Evolutionary conservation across 352 stramenopile species (phyloP), one percentile per base, ranked within the genome.

Genomic region (Globisporangium yorkense): DNA sequence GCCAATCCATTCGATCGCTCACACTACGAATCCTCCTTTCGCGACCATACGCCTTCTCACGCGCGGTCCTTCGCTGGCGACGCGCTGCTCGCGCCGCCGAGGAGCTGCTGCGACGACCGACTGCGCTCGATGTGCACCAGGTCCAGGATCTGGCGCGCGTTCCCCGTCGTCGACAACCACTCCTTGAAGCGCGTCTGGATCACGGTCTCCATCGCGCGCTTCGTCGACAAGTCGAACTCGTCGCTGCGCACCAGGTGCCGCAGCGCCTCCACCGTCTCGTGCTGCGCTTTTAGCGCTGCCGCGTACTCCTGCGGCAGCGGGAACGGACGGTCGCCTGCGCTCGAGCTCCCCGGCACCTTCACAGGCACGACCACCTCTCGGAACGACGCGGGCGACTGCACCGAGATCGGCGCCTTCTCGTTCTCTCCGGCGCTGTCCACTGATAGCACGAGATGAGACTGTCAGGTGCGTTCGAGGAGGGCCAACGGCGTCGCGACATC

Each of bases 81-180:
- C 15, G 44, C 24, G n/a, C 35, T 65, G n/a, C 24, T 65, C 16
- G 43, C 45, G 37, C 55, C 62, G 21, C 50, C 15, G 13, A 27
- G 31, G 31, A 54, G 44, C 27, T 33, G 27, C 20, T 61, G 57
- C n/a, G 39, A 37, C 47, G 33, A 21, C 7, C 71, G 74, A 31
- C 61, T 62, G 29, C 71, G 74, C 62, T 94, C 84, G 24, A 94
- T 77, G 13, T 94, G 77, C 52, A 97, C 86, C 10, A 97, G 68
- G 57, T 97, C 88, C 29, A 96, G 73, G 27, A 97, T 87, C 70
- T 97, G 87, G 8, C 88, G 78, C 56, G 89, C 76, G 50, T 96
- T 92, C 58, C 85, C 88, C 18, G 87, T 92, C 9, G 81, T 66
- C 16, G 85, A 84, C 16, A 97, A 77, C 88, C 88, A 97, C 63